Base-by-base conservation (phyloP, 306 rosid genomes). In the Quercus cerris region DNA sequence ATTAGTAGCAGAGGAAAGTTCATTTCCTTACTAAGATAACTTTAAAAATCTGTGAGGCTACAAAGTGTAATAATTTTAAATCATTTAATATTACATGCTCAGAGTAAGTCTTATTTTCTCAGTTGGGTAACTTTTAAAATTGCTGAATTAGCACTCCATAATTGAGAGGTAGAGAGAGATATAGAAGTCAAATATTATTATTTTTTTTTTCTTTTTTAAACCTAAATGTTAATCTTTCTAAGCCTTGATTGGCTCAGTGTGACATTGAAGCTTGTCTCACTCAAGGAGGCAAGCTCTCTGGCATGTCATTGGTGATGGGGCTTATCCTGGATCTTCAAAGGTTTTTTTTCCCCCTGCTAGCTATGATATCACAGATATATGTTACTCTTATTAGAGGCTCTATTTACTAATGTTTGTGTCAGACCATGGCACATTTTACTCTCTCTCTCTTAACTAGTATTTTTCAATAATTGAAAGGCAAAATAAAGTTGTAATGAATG, bases 231-330 rank as follows among this genome's bases (percentile, higher is more conserved):
- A 15, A 28, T 63, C 7, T 63, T 8, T 35, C 38, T n/a, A 19
- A 35, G 52, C 4, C 72, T 67, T 80, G 70, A 67, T 4, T 75
- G 77, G 85, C 58, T 76, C 70, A 35, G 35, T 64, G 71, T 75
- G 82, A 88, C 80, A 80, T 77, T 82, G 80, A 85, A 82, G 85
- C 79, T 10, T 87, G 91, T 87, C 94, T 90, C 83, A 76, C 81
- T 77, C 78, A 64, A 74, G 86, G 94, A 84, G 91, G 87, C 97
- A 90, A 71, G 23, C 81, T 31, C 59, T 76, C 88, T 90, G 90
- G 94, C 89, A 80, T 86, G 89, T 83, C 79, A 78, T 83, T 77
- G 75, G 82, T 73, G 58, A 69, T 74, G 61, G 79, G 78, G 81
- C 88, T 78, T 27, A 75, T 81, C 75, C 77, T 64, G 82, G 82